A percentile compares a stretch with the other conserved stretches of the same genome.
phyloP scores from a whole-genome alignment of 148 eudicot species.

The Linanthus parryae region DNA sequence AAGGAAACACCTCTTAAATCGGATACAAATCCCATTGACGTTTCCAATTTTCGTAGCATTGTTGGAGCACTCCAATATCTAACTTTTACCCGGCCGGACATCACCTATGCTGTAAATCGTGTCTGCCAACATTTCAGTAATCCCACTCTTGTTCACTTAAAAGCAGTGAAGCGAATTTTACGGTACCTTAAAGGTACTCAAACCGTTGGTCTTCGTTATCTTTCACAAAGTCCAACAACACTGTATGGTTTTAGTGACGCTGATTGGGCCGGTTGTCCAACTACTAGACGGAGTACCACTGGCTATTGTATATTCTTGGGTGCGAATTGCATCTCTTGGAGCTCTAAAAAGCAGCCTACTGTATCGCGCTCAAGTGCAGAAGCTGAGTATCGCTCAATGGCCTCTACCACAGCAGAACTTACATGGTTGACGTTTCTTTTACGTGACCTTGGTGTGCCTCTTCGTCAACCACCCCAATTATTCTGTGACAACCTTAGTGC shows the following conservation, averaged over 20 bases:
- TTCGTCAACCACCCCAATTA: neutral
- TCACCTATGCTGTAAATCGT: neutral
- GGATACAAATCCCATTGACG: neutral
- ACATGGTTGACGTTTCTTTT: conserved; percentile 1
- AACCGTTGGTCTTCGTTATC: neutral
- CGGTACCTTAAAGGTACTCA: no score
- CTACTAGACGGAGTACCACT: no score
- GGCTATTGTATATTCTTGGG: no score
- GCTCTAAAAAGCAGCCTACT: no score
- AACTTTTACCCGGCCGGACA: neutral
- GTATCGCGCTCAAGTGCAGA: no score
- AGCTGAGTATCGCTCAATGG: no score
- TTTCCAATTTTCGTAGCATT: neutral
- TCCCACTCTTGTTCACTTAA: neutral
- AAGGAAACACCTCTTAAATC: neutral
- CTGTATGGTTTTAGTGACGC: neutral
- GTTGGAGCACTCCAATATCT: neutral
- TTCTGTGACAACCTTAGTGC: no score
- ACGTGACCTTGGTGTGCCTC: neutral
- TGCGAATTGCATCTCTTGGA: no score
- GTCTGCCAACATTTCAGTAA: neutral
- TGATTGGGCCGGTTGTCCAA: no score
- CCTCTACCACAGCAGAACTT: neutral
- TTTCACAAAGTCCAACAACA: neutral
- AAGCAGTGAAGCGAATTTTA: neutral